Evolutionary conservation across 2,329 filamentous ascomycete genomes (phyloP).

Genomic region (Aureobasidium mangrovei): DNA sequence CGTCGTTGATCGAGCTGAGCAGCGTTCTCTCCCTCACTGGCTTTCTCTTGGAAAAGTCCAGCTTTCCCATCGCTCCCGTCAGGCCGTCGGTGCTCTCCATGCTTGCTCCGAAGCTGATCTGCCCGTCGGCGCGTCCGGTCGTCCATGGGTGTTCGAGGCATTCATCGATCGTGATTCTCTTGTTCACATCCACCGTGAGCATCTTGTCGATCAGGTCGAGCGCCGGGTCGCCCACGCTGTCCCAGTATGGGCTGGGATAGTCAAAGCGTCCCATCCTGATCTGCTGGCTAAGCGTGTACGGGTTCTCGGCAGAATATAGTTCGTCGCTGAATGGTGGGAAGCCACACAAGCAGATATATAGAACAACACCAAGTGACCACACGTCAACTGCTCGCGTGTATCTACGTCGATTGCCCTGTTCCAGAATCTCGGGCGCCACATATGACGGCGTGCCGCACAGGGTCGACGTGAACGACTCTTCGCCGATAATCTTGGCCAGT

Average conservation of each 20-base stretch:
- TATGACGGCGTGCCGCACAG: slow-evolving; percentile 84
- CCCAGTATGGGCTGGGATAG: slow-evolving; percentile 96
- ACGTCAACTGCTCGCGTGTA: slow-evolving; percentile 95
- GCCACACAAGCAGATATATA: slow-evolving; percentile 94
- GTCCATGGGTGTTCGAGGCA: slow-evolving; percentile 91
- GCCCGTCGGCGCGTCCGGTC: slow-evolving; percentile 34
- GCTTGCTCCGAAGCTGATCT: slow-evolving; percentile 11
- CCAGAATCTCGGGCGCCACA: slow-evolving; percentile 89
- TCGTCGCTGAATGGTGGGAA: slow-evolving; percentile 97
- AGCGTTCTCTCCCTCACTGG: slow-evolving; percentile 75
- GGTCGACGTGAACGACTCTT: slow-evolving; percentile 95
- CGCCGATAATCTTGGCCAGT: slow-evolving; percentile 94
- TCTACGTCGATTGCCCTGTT: slow-evolving; percentile 68
- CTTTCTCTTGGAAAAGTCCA: slow-evolving; percentile 80
- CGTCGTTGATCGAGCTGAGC: slow-evolving; percentile 70
- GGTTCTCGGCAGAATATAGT: slow-evolving; percentile 68
- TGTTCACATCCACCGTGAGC: slow-evolving; percentile 78
- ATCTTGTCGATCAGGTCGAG: slow-evolving; percentile 91
- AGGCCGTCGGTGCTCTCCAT: slow-evolving; percentile 88
- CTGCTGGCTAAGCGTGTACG: slow-evolving; percentile 79
- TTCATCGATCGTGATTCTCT: slow-evolving; percentile 79
- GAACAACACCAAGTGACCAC: slow-evolving; percentile 94
- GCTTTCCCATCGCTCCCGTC: slow-evolving; percentile 70
- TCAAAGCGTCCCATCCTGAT: slow-evolving; percentile 84
- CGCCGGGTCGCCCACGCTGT: slow-evolving; percentile 75